These are phyloP conservation scores for Scalesia atractyloides DNA, from an alignment of 129 eudicot species.

Conservation along the genomic window DNA sequence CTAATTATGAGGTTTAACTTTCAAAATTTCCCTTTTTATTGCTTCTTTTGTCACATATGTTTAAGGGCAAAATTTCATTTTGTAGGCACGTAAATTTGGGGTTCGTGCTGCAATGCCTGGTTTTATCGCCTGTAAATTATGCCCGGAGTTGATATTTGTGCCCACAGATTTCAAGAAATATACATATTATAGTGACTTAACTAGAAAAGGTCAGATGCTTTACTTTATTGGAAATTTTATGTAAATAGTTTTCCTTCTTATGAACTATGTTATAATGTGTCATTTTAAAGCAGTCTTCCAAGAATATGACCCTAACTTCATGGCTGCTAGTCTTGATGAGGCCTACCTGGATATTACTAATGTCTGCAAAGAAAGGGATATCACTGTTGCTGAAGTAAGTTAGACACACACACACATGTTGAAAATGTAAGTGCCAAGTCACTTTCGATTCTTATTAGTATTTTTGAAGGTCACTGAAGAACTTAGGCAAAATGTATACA, in stretches of 20 bases:
- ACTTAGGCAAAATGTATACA: slow-evolving; percentile 61
- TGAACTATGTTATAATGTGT: slow-evolving; percentile 1
- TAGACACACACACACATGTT: neutral
- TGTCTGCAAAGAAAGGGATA: slow-evolving; percentile 66
- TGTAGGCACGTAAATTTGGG: slow-evolving; percentile 92
- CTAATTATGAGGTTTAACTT: slow-evolving; percentile 89
- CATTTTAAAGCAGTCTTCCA: slow-evolving; percentile 52
- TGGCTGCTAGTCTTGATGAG: slow-evolving; percentile 95
- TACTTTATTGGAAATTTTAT: slow-evolving; percentile 1
- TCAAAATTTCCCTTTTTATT: neutral
- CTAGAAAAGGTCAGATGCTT: slow-evolving; percentile 71
- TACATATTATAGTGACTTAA: slow-evolving; percentile 79
- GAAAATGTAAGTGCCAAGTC: slow-evolving; percentile 14
- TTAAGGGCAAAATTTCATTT: slow-evolving; percentile 9
- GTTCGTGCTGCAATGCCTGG: slow-evolving; percentile 99
- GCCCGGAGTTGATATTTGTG: slow-evolving; percentile 87
- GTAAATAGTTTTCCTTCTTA: neutral
- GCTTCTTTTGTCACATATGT: slow-evolving; percentile 7
- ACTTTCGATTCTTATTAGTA: neutral
- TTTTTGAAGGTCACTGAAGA: slow-evolving; percentile 78
- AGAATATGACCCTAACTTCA: slow-evolving; percentile 79
- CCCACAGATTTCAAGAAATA: slow-evolving; percentile 91
- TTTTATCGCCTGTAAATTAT: slow-evolving; percentile 90
- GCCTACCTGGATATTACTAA: slow-evolving; percentile 94
- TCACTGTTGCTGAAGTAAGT: slow-evolving; percentile 78